Evolutionary conservation across 768 basidiomycete genomes (phyloP).

Genomic region (Lactarius akahatsu): DNA sequence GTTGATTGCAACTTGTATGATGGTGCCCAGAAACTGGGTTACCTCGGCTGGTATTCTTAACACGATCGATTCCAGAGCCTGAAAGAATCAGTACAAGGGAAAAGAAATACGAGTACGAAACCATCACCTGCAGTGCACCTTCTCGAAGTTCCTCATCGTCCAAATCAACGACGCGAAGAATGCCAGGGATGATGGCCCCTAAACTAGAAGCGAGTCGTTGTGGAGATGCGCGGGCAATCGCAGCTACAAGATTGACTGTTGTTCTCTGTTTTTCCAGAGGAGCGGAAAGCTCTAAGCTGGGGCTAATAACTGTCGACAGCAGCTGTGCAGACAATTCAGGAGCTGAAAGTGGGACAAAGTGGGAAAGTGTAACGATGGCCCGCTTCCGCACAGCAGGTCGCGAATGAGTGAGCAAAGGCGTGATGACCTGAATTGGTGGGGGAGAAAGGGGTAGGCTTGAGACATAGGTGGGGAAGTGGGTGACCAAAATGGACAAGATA

Average conservation of each 20-base stretch:
- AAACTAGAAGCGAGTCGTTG: constrained; percentile 61
- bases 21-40: constrained; percentile 63
- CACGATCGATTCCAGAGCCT: constrained; percentile 85
- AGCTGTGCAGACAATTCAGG: constrained; percentile 61
- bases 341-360: constrained; percentile 75
- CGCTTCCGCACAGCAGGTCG: constrained; percentile 91
- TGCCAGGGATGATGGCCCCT: constrained; percentile 62
- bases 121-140: constrained; percentile 67
- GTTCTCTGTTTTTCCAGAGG: constrained; percentile 71
- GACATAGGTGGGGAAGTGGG: constrained; percentile 74
- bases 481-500: constrained; percentile 85
- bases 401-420: constrained; percentile 67
- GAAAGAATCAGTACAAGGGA: constrained; percentile 1
- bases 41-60: constrained; percentile 83
- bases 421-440: constrained; percentile 64
- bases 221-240: constrained; percentile 74
- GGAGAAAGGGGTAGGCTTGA: constrained; percentile 51
- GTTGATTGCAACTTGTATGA: constrained; percentile 68
- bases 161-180: constrained; percentile 64
- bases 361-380: constrained; percentile 81
- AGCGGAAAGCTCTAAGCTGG: constrained; percentile 53
- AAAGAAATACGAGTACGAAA: background rate
- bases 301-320: constrained; percentile 56
- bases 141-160: constrained; percentile 87
- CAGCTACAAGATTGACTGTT: constrained; percentile 75